Conservation (phyloP, 495 filamentous ascomycete genomes). For the Xanthoparmelia taractica region DNA sequence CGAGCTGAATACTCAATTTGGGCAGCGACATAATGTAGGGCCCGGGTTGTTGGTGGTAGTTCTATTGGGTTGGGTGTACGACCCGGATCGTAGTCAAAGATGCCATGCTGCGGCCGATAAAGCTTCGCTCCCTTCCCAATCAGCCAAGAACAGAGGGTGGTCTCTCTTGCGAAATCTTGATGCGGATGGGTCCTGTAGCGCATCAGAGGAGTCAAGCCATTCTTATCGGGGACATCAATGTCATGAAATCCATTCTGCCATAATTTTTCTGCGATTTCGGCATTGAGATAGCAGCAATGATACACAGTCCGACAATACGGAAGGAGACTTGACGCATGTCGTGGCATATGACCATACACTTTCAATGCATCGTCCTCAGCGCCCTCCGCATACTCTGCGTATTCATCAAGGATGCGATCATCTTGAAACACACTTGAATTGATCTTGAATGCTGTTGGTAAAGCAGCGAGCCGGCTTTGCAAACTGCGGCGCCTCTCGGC, state of each 20-base stretch:
- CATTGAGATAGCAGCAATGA: not conserved
- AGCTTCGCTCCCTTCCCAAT: not conserved
- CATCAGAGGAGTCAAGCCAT: not conserved
- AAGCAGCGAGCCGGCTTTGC: not conserved
- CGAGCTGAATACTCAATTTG: not conserved
- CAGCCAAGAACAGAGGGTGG: not conserved
- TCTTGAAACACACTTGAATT: not conserved
- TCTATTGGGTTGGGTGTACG: too few relatives aligned
- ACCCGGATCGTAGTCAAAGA: not conserved
- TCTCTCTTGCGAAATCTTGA: too few relatives aligned
- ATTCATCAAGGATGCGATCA: not conserved
- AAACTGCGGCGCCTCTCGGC: not conserved
- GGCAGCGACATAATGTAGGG: not conserved
- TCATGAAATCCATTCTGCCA: not conserved
- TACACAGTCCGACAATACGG: not conserved
- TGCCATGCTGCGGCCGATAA: not conserved
- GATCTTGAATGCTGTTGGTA: not conserved
- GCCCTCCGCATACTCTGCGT: not conserved
- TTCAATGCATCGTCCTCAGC: not conserved
- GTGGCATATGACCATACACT: not conserved
- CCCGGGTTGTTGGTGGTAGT: too few relatives aligned
- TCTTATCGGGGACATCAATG: not conserved
- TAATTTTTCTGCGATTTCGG: not conserved
- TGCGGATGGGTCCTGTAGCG: not conserved
- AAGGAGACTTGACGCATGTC: not conserved